phyloP scores from a whole-genome alignment of 1,139 yeast genomes.

The Suhomyces wounanorum region DNA sequence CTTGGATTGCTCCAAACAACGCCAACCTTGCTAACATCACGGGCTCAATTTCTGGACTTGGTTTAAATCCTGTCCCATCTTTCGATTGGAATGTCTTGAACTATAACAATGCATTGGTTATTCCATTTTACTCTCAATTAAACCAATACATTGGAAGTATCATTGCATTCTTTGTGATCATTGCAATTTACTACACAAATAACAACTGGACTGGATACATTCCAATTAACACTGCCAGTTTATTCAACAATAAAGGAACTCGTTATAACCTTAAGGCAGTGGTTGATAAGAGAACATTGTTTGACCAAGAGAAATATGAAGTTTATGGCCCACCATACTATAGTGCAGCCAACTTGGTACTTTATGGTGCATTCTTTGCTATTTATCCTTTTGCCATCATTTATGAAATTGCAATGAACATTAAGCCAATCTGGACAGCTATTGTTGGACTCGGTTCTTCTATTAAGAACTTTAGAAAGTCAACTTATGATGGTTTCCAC shows the following conservation, averaged over 20 bases:
- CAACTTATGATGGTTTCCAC: constrained; percentile 22
- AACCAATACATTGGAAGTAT: constrained; percentile 40
- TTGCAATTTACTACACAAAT: constrained; percentile 30
- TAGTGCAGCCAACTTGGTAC: constrained; percentile 43
- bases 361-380: constrained; percentile 39
- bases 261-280: constrained; percentile 16
- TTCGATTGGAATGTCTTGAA: constrained; percentile 51
- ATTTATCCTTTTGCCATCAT: constrained; percentile 19
- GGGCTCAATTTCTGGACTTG: constrained; percentile 54
- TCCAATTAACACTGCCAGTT: constrained; percentile 18
- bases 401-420: constrained; percentile 15
- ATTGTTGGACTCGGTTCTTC: constrained; percentile 9
- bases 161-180: constrained; percentile 34
- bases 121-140: constrained; percentile 36
- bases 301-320: constrained; percentile 20
- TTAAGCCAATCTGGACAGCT: constrained; percentile 13
- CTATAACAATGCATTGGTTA: constrained; percentile 19
- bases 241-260: constrained; percentile 19
- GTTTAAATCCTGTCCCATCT: constrained; percentile 55
- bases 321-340: constrained; percentile 47
- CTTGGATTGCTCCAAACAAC: constrained; percentile 38
- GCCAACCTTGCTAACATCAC: constrained; percentile 54
- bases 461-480: constrained; percentile 12
- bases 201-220: constrained; percentile 19
- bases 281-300: constrained; percentile 15